Evolutionary conservation across 495 filamentous ascomycete species (phyloP).

Genomic region (Penicillium macrosclerotiorum): DNA sequence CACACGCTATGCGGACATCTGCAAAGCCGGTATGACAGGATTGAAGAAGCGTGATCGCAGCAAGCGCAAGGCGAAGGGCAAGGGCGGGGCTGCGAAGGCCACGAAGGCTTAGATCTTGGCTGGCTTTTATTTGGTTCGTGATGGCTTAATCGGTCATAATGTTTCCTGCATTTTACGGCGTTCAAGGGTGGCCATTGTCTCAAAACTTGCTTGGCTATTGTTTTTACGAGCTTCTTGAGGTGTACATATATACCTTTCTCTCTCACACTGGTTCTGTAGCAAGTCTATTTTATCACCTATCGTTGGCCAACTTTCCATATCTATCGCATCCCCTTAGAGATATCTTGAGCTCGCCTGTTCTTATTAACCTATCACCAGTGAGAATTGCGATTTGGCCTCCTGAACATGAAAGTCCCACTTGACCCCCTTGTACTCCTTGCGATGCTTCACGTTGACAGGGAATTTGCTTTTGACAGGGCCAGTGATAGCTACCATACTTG

Average conservation of each 20-base stretch:
- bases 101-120: conserved; percentile 36
- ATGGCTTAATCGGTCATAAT: too few species aligned
- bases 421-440: conserved; percentile 21
- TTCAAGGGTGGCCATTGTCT: conserved; percentile 16
- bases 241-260: conserved; percentile 22
- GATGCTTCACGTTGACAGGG: conserved; percentile 12
- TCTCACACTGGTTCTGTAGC: conserved; percentile 7
- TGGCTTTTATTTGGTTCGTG: not conserved
- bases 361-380: conserved; percentile 25
- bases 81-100: conserved; percentile 53
- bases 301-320: too few species aligned
- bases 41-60: conserved; percentile 95
- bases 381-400: conserved; percentile 24
- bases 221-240: conserved; percentile 14
- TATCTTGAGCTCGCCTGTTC: too few species aligned
- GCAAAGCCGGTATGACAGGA: conserved; percentile 80
- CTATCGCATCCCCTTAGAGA: too few species aligned
- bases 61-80: conserved; percentile 68
- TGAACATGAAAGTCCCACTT: conserved; percentile 24
- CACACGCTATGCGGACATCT: conserved; percentile 83
- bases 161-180: conserved; percentile 25
- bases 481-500: conserved; percentile 19
- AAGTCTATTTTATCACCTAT: conserved; percentile 4
- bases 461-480: conserved; percentile 13
- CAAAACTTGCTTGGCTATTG: conserved; percentile 3